Evolutionary conservation across 2,329 filamentous ascomycete species (phyloP), one percentile per base, ranked within the genome.

Genomic region (Periglandula ipomoeae): DNA sequence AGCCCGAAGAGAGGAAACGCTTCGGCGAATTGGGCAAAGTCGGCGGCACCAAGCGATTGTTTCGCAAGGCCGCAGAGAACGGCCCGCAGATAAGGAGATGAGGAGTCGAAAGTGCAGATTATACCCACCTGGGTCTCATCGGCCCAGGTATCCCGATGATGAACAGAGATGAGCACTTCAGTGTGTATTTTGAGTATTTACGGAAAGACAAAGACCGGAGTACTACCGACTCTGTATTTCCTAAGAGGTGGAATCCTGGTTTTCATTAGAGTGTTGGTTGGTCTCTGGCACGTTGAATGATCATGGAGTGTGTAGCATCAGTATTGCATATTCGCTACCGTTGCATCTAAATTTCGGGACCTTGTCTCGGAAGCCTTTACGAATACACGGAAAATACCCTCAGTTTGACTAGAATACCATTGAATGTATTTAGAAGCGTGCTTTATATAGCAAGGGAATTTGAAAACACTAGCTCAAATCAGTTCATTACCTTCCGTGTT

Each of bases 21-120:
- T 86, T 89, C 64, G 83, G 82, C 19, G 83, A 88, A 54, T 66
- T 89, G 55, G 83, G 84, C 40, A 87, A 78, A 61, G 81, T 84
- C 5, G 85, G 86, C 2, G 79, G 77, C 7, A 89, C 86, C 15
- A 85, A 85, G 69, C 76, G 87, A 56, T 62, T 90, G 45, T 87
- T 86, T 59, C 73, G 81, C 58, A 74, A 73, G 64, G 62, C 52
- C 7, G 59, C 64, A 40, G 61, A 51, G n/a, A 44, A 35, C 19
- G 45, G 26, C 22, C 7, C 35, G 55, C 26, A 59, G 56, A 30
- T 54, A 52, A 52, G 54, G 46, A 55, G 50, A 45, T 59, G 44
- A 56, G n/a, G n/a, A n/a, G n/a, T n/a, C 35, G 23, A 20, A 51
- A 7, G 37, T n/a, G 17, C 11, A 9, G 23, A 3, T 22, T 37